Base-by-base conservation (phyloP, 164 flowering plant genomes). In the Liriodendron chinense region DNA sequence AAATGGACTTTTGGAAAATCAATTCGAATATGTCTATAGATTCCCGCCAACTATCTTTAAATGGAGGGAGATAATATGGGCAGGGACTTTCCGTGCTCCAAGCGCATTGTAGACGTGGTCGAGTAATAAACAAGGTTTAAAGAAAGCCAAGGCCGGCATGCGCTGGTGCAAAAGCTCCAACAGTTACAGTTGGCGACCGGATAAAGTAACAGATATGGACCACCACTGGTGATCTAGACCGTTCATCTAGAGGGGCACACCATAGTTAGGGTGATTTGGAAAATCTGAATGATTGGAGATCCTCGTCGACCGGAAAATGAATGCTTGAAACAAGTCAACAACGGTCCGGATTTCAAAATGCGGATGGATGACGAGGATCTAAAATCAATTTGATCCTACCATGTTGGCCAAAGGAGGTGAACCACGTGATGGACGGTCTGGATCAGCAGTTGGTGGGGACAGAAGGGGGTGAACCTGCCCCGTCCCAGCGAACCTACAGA, bases 401-500 rank as follows among this genome's bases (percentile, higher is more conserved):
- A 34, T 34, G 43, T 34, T 34, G 43, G 43, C 43, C 43, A 34
- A 34, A 34, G 3, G 43, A 53, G 59, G 59, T 13, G 18, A 12
- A 0, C 59, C 8, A 16, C 16, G 3, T 0, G 59, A 53, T 53
- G 59, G 18, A 53, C 59, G 59, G 59, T 53, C 18, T 53, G 59
- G 59, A 53, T 53, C 18, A 16, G 59, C 18, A 53, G 59, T 53
- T 53, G 59, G 59, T 53, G 59, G 13, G 59, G 16, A 2, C 13
- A 10, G 59, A 7, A 53, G 16, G 16, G 24, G 67, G 34, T 4
- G 64, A 21, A 20, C 64, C n/a, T 14, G 21, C 26, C 34, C n/a
- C 3, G 2, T 3, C 13, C 67, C 75, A 74, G 78, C 77, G 43
- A 6, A 22, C 28, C 48, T 16, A 76, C 12, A n/a, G 26, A 59